Conservation (phyloP, 305 asterid species). For the Fraxinus sp. region DNA sequence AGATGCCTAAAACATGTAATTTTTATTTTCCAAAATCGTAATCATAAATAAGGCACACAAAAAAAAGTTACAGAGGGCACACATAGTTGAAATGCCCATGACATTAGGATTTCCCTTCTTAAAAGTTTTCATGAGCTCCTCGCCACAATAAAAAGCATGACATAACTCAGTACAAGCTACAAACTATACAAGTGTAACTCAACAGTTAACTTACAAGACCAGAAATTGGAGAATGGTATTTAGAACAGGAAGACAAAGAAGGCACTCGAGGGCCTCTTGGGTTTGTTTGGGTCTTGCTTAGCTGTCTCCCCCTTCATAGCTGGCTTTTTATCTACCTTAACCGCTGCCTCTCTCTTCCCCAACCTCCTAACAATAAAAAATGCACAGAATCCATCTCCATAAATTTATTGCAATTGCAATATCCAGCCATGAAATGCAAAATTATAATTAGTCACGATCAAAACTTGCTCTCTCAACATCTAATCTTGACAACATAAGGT, state of each 20-base stretch:
- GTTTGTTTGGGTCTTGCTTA: constrained; percentile 84
- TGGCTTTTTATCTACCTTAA: constrained; percentile 40
- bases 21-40: background rate
- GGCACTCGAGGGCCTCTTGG: constrained; percentile 85
- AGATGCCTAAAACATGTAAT: background rate
- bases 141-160: constrained; percentile 44
- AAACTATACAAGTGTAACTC: constrained; percentile 7
- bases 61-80: constrained; percentile 24
- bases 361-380: constrained; percentile 54
- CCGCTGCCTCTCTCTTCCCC: constrained; percentile 69
- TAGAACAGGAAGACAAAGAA: constrained; percentile 86
- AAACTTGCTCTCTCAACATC: background rate
- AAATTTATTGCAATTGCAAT: constrained; percentile 8
- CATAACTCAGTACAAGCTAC: constrained; percentile 18
- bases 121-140: constrained; percentile 83
- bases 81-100: constrained; percentile 81
- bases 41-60: background rate
- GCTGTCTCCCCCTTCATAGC: constrained; percentile 53
- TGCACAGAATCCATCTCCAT: constrained; percentile 21
- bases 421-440: background rate
- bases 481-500: constrained; percentile 8
- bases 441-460: background rate
- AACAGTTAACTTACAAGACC: background rate
- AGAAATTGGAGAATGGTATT: constrained; percentile 10
- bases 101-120: constrained; percentile 85